A percentile compares a stretch with the other conserved stretches of the same genome.
phyloP scores from a whole-genome alignment of 148 eudicot genomes.

The Pouteria glomerata region DNA sequence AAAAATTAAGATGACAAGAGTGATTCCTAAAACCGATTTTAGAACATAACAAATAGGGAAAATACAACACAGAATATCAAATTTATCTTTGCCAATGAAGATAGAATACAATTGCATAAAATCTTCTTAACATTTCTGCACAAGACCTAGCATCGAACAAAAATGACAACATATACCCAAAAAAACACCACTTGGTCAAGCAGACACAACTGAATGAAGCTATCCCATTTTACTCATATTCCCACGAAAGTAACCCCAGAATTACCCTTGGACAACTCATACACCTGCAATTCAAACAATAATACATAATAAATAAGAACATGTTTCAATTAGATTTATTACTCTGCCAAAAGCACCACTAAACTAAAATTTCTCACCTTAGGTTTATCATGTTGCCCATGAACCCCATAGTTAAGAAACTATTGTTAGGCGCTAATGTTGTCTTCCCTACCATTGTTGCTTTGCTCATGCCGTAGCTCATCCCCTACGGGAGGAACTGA shows the following conservation, averaged over 20 bases:
- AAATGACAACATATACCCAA: constrained; percentile 15
- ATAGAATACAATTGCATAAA: constrained; percentile 3
- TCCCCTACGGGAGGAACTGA: constrained; percentile 9
- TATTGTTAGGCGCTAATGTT: constrained; percentile 2
- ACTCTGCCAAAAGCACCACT: not conserved
- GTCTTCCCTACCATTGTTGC: constrained; percentile 7
- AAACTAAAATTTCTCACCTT: constrained; percentile 10
- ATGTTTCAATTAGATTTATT: not conserved
- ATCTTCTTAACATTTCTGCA: constrained; percentile 9
- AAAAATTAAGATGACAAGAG: not conserved
- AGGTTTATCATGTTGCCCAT: not conserved
- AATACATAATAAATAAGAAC: not conserved
- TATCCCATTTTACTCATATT: not conserved
- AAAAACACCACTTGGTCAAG: constrained; percentile 13
- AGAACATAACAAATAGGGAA: too few species aligned
- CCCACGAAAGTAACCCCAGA: not conserved
- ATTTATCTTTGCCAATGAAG: not conserved
- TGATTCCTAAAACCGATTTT: not conserved
- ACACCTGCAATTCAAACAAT: constrained; percentile 15
- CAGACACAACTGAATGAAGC: constrained; percentile 3
- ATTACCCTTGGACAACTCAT: not conserved
- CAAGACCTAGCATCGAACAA: constrained; percentile 8
- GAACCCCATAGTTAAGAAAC: not conserved
- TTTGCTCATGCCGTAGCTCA: constrained; percentile 7
- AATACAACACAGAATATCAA: constrained; percentile 4